Evolutionary conservation across 495 filamentous ascomycete species (phyloP).

Genomic region (Penicillium odoratum): DNA sequence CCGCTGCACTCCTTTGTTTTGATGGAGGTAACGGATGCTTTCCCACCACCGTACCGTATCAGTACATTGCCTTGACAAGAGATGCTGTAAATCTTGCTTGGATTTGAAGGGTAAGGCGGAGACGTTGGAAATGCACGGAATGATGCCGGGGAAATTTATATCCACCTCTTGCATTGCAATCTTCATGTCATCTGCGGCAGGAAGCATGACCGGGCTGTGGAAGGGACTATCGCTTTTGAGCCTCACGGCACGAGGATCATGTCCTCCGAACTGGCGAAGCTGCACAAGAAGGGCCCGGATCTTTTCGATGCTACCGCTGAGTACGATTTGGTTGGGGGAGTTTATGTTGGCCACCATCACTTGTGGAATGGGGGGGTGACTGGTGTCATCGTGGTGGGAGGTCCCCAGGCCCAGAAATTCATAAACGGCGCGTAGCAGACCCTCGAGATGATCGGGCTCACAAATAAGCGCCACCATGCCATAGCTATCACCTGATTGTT

Average conservation of each 20-base stretch:
- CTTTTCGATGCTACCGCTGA: slow-evolving; percentile 81
- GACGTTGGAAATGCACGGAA: slow-evolving; percentile 86
- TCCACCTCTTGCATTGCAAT: slow-evolving; percentile 57
- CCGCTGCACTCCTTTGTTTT: slow-evolving; percentile 75
- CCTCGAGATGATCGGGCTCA: slow-evolving; percentile 68
- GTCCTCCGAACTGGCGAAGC: slow-evolving; percentile 86
- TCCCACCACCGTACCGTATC: slow-evolving; percentile 96
- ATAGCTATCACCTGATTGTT: slow-evolving; percentile 66
- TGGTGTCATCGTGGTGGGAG: slow-evolving; percentile 62
- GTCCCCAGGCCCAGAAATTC: slow-evolving; percentile 72
- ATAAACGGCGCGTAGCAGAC: slow-evolving; percentile 69
- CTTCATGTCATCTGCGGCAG: slow-evolving; percentile 71
- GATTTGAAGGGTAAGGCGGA: slow-evolving; percentile 74
- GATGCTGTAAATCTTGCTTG: slow-evolving; percentile 68
- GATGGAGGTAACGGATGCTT: slow-evolving; percentile 84
- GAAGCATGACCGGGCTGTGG: slow-evolving; percentile 90
- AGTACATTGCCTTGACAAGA: slow-evolving; percentile 74
- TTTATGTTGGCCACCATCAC: slow-evolving; percentile 95
- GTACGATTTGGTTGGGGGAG: slow-evolving; percentile 91
- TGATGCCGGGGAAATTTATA: slow-evolving; percentile 68
- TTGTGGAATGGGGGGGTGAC: slow-evolving; percentile 72
- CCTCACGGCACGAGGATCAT: slow-evolving; percentile 85
- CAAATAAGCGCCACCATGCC: slow-evolving; percentile 95
- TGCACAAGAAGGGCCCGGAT: slow-evolving; percentile 87
- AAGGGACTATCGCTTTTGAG: slow-evolving; percentile 91